Base-by-base conservation (phyloP, 257 asterid genomes). In the Petrea volubilis region DNA sequence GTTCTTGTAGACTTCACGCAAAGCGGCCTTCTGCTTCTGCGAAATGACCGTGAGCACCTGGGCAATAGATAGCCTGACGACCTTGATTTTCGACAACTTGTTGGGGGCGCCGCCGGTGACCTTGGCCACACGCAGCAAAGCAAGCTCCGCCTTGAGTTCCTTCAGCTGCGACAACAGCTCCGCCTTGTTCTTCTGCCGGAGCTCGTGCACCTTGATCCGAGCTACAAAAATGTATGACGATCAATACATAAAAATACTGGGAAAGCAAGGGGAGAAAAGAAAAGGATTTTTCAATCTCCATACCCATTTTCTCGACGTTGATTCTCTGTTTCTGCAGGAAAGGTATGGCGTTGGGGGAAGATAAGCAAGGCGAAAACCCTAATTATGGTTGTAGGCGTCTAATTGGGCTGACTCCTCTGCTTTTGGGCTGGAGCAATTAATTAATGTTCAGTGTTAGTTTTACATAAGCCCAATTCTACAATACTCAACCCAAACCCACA, bases 21-120 rank as follows among this genome's bases (percentile, higher is more conserved):
- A 74, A 8, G 84, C 87, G 7, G 84, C 7, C 70, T 87, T 87
- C 79, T 87, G 90, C 72, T 79, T 87, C 83, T 87, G 90, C 18
- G 93, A 85, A 24, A 87, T 83, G 14, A 87, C 88, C 33, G 93
- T 87, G 65, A 87, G 68, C 73, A 87, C 90, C 78, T 85, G 93
- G 3, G 90, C 90, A n/a, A n/a, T n/a, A n/a, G n/a, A n/a, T n/a
- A n/a, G n/a, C n/a, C n/a, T n/a, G n/a, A n/a, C n/a, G n/a, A n/a
- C n/a, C n/a, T n/a, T n/a, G n/a, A n/a, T n/a, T n/a, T n/a, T n/a
- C n/a, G n/a, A n/a, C n/a, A n/a, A 24, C 87, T 86, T 86, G 84
- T 83, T 83, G 0, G 91, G 89, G 31, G 91, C 89, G 73, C 91
- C 91, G 38, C 89, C 89, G 40, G 91, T 86, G 29, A 86, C 91